Evolutionary conservation across 352 stramenopile genomes (phyloP).

Genomic region (Phytophthora fragariaefolia): DNA sequence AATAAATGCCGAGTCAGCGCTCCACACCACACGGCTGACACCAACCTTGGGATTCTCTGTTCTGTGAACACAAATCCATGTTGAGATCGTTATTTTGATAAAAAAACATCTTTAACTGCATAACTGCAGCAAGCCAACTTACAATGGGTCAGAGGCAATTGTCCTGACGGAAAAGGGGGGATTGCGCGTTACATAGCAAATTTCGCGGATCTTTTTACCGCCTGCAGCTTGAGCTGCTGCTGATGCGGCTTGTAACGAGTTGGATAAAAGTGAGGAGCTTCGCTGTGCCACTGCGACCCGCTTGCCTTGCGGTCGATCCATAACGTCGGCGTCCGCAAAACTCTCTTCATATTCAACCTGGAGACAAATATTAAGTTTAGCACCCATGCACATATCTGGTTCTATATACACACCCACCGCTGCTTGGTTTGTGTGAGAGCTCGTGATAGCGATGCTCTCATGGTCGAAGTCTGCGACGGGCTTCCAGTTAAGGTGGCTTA

Average conservation of each 20-base stretch:
- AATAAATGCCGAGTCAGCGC: conserved; percentile 68
- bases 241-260: conserved; percentile 65
- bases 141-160: conserved; percentile 72
- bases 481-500: conserved; percentile 85
- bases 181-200: conserved; percentile 74
- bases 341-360: conserved; percentile 80
- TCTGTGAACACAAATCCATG: conserved; percentile 31
- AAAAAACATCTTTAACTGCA: background rate
- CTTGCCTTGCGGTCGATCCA: conserved; percentile 67
- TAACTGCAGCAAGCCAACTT: background rate
- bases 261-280: conserved; percentile 51
- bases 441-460: conserved; percentile 54
- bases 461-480: conserved; percentile 79
- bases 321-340: conserved; percentile 55
- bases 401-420: conserved; percentile 36
- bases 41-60: conserved; percentile 79
- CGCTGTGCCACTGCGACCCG: conserved; percentile 52
- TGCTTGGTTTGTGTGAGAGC: conserved; percentile 49
- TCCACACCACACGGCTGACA: conserved; percentile 72
- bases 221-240: conserved; percentile 63
- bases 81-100: background rate
- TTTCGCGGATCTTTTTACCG: conserved; percentile 52
- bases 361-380: background rate
- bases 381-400: too few species aligned
- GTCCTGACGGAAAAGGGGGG: conserved; percentile 79